phyloP scores from a whole-genome alignment of 2,329 filamentous ascomycete genomes.

The Ramularia endophylla region DNA sequence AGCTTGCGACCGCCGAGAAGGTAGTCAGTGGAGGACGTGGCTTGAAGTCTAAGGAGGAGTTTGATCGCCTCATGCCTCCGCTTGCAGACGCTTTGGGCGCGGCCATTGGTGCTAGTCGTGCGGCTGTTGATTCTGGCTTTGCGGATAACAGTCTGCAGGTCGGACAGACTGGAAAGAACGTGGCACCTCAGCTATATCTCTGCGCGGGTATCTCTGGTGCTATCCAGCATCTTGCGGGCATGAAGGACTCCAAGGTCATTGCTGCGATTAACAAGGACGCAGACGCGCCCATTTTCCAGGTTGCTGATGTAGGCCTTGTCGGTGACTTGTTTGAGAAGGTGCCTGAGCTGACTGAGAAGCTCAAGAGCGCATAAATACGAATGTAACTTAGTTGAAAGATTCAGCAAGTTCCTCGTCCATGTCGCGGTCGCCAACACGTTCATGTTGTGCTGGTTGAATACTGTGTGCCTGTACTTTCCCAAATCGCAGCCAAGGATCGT shows the following conservation, averaged over 20 bases:
- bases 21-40: constrained; percentile 93
- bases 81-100: constrained; percentile 88
- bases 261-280: constrained; percentile 97
- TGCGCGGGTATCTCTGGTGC: constrained; percentile 94
- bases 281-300: constrained; percentile 96
- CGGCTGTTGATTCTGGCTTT: constrained; percentile 94
- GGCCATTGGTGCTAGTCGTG: constrained; percentile 91
- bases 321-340: constrained; percentile 95
- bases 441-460: too few species aligned
- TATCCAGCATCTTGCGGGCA: constrained; percentile 96
- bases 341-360: constrained; percentile 91
- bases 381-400: too few species aligned
- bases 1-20: constrained; percentile 79
- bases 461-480: too few species aligned
- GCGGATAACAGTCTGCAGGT: constrained; percentile 98
- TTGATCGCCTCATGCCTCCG: constrained; percentile 86
- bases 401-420: too few species aligned
- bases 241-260: constrained; percentile 99
- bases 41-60: constrained; percentile 96
- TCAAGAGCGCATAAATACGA: constrained; percentile 50
- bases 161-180: constrained; percentile 97
- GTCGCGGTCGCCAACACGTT: too few species aligned
- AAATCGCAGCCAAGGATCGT: too few species aligned
- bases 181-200: constrained; percentile 91
- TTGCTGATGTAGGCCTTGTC: constrained; percentile 92